A percentile compares a stretch with the other conserved stretches of the same genome.
Conservation (phyloP, 306 rosid genomes). For the Quercus agrifolia region DNA sequence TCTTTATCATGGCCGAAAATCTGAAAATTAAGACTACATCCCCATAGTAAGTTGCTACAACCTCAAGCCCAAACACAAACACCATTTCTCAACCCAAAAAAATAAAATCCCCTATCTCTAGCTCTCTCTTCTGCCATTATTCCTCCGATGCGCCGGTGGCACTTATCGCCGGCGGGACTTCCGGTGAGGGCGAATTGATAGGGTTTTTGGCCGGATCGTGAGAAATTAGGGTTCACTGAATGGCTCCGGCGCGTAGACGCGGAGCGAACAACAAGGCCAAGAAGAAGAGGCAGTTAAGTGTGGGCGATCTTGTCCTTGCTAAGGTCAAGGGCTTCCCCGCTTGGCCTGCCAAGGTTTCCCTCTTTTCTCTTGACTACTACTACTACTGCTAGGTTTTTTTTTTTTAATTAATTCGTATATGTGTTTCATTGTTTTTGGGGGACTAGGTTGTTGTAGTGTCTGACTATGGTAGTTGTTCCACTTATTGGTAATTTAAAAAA, state of each 20-base stretch:
- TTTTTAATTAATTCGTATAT: too few relatives aligned
- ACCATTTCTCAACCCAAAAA: too few relatives aligned
- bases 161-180: conserved; percentile 3
- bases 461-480: neutral
- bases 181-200: conserved; percentile 27
- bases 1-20: too few relatives aligned
- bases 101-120: conserved; percentile 3
- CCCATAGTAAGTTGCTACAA: too few relatives aligned
- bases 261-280: conserved; percentile 77
- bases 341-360: conserved; percentile 93
- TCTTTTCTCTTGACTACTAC: neutral
- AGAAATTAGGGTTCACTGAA: conserved; percentile 18
- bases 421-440: too few relatives aligned
- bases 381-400: neutral
- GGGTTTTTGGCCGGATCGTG: conserved; percentile 38
- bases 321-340: conserved; percentile 98
- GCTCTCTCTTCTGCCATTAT: neutral
- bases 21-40: too few relatives aligned
- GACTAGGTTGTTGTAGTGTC: too few relatives aligned
- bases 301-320: conserved; percentile 98
- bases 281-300: conserved; percentile 60
- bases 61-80: too few relatives aligned
- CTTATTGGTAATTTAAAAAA: neutral
- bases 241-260: conserved; percentile 97
- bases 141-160: conserved; percentile 40